These are phyloP conservation scores for Articulospora tetracladia DNA, from an alignment of 495 filamentous ascomycete genomes.

Conservation along the genomic window DNA sequence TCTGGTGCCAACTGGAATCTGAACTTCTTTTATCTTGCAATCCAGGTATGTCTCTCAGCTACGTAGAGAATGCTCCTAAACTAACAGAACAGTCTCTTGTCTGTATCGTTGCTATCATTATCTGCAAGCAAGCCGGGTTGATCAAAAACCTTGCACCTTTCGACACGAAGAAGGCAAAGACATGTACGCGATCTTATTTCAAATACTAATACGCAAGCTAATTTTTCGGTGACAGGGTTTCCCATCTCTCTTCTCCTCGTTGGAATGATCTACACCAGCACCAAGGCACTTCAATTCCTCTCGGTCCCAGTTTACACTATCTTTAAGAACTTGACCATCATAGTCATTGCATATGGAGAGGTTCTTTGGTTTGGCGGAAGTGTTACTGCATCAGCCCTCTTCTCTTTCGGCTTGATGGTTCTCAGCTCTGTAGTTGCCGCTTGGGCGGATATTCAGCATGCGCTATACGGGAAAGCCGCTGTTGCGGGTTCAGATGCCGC, in stretches of 20 bases:
- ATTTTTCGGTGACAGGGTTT: constrained; percentile 66
- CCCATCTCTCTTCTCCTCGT: constrained; percentile 95
- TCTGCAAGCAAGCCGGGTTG: constrained; percentile 74
- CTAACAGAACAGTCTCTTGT: constrained; percentile 66
- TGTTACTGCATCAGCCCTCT: constrained; percentile 80
- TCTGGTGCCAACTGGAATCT: constrained; percentile 89
- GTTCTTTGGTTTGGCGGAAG: constrained; percentile 98
- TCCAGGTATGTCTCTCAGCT: constrained; percentile 66
- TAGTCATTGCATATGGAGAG: constrained; percentile 97
- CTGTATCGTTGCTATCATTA: constrained; percentile 83
- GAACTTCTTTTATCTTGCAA: constrained; percentile 88
- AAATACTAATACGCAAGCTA: not conserved
- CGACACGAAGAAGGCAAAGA: constrained; percentile 82
- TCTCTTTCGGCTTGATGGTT: constrained; percentile 98
- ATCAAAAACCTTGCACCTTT: constrained; percentile 87
- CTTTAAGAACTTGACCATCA: constrained; percentile 99
- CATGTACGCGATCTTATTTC: constrained; percentile 58
- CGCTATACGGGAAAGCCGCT: constrained; percentile 52
- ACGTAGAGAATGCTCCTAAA: not conserved
- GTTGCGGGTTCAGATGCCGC: constrained; percentile 54
- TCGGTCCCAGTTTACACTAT: constrained; percentile 99
- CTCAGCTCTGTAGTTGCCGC: constrained; percentile 91
- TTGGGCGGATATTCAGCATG: constrained; percentile 96
- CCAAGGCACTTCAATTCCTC: constrained; percentile 93
- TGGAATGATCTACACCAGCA: constrained; percentile 98